These are phyloP conservation scores for Seminavis robusta DNA, from an alignment of 108 stramenopile species.

Conservation along the genomic window DNA sequence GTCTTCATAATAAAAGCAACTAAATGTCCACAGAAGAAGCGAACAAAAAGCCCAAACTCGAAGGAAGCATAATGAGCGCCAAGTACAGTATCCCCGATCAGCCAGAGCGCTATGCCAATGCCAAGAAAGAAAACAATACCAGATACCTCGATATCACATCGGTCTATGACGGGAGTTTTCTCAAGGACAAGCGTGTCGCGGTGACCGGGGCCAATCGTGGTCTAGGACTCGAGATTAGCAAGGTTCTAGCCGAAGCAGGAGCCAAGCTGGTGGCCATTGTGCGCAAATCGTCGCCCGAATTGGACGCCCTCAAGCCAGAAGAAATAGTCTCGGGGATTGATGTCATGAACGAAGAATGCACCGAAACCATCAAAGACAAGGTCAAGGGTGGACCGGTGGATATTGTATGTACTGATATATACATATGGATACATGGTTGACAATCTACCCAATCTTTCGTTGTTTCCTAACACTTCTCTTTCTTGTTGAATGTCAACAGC, in stretches of 20 bases:
- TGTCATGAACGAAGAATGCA: constrained; percentile 38
- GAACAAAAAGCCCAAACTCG: too few relatives aligned
- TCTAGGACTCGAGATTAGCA: constrained; percentile 49
- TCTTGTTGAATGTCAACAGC: too few relatives aligned
- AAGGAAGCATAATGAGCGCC: too few relatives aligned
- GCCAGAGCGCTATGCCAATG: constrained; percentile 33
- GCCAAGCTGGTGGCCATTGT: constrained; percentile 43
- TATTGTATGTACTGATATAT: constrained; percentile 37
- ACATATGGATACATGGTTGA: too few relatives aligned
- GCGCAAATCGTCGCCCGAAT: constrained; percentile 23
- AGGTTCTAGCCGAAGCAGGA: constrained; percentile 46
- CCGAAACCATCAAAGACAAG: constrained; percentile 21
- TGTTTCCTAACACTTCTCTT: too few relatives aligned
- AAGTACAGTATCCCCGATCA: constrained; percentile 38
- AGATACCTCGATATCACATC: constrained; percentile 39
- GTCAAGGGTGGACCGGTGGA: constrained; percentile 44
- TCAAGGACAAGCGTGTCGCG: constrained; percentile 44
- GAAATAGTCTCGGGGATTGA: constrained; percentile 46
- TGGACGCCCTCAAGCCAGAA: constrained; percentile 32
- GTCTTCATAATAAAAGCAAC: too few relatives aligned
- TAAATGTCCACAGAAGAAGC: too few relatives aligned
- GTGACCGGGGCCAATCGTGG: constrained; percentile 61
- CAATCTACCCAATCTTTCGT: too few relatives aligned
- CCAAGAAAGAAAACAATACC: constrained; percentile 27
- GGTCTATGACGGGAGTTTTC: constrained; percentile 25